Percentiles rank a stretch among this genome's conserved stretches.
These are phyloP conservation scores for Boletus rubropictus DNA, from an alignment of 768 basidiomycete species.

Conservation along the genomic window DNA sequence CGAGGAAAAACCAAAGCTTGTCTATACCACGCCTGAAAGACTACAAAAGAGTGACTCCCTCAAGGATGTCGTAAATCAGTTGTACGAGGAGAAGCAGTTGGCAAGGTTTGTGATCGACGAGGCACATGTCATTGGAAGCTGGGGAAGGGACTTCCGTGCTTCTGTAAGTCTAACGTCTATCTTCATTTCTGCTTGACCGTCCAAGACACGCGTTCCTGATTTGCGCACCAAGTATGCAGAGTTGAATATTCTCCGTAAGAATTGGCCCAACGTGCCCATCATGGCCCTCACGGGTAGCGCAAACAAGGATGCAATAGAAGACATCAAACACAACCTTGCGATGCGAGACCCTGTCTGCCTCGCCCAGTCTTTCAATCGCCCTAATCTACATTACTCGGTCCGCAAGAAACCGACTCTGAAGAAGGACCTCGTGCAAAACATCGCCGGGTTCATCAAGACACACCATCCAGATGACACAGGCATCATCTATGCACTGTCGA, in stretches of 20 bases:
- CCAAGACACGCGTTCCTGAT: slow-evolving; percentile 7
- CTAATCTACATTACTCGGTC: slow-evolving; percentile 80
- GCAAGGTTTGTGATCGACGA: slow-evolving; percentile 95
- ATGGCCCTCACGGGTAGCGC: slow-evolving; percentile 98
- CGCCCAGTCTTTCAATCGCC: slow-evolving; percentile 85
- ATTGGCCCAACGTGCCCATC: slow-evolving; percentile 78
- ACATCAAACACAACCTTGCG: slow-evolving; percentile 69
- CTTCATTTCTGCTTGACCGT: background rate
- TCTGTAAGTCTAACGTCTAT: slow-evolving; percentile 45
- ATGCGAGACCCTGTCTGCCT: slow-evolving; percentile 55
- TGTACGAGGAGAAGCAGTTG: slow-evolving; percentile 54
- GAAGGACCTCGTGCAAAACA: slow-evolving; percentile 47
- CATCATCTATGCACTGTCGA: slow-evolving; percentile 77
- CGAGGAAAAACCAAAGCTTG: slow-evolving; percentile 51
- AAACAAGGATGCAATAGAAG: slow-evolving; percentile 65
- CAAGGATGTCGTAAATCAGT: slow-evolving; percentile 46
- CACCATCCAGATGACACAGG: slow-evolving; percentile 60
- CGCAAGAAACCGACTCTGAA: slow-evolving; percentile 41
- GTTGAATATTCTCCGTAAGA: slow-evolving; percentile 61
- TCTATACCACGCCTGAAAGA: slow-evolving; percentile 93
- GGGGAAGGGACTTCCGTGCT: slow-evolving; percentile 93
- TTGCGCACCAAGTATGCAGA: slow-evolving; percentile 51
- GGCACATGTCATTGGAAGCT: slow-evolving; percentile 89
- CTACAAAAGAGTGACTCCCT: slow-evolving; percentile 57
- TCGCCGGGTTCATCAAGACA: slow-evolving; percentile 60